Evolutionary conservation across 768 basidiomycete species (phyloP), one percentile per base, ranked within the genome.

Genomic region (Amanita molliuscula): DNA sequence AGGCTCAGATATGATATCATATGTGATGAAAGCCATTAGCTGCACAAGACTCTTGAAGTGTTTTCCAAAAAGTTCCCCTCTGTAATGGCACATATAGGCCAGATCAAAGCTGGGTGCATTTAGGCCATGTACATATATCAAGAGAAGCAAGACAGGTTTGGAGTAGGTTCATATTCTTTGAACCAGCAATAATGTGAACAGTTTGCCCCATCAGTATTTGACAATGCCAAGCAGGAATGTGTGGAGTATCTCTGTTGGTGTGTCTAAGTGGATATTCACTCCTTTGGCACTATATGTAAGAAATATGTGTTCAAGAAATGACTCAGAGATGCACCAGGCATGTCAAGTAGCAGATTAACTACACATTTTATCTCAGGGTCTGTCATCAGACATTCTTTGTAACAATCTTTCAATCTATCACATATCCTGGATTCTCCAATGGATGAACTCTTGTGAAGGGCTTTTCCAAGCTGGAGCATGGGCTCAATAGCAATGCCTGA

Each of bases 151-250:
- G 45, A 21, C 45, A 21, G 15, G 45, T 35, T 46, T 46, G 45
- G 20, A 46, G 33, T 25, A 35, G 15, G 33, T 35, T 33, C 33
- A 46, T 46, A 15, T n/a, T 20, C 29, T 35, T 33, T 35, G 45
- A 46, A 20, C 11, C 20, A n/a, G 34, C 11, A 13, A 46, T 21
- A 35, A 46, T 54, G 9, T 59, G 44, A 10, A 67, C 53, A 0
- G 60, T 56, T 56, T 76, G 72, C 0, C 67, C 73, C 74, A 77
- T 25, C 72, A 63, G 51, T 76, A 77, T 42, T 76, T 76, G 44
- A 75, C 62, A 55, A 73, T 65, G 0, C 73, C 72, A 1, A 75
- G 65, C 0, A 75, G 59, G 21, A 74, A 56, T 3, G 69, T 66
- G 53, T 75, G 74, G 0, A 75, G 58, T 20, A 74, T 68, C 50